These are phyloP conservation scores for Schwanniomyces polymorphus DNA, from an alignment of 805 yeast species.

Conservation along the genomic window DNA sequence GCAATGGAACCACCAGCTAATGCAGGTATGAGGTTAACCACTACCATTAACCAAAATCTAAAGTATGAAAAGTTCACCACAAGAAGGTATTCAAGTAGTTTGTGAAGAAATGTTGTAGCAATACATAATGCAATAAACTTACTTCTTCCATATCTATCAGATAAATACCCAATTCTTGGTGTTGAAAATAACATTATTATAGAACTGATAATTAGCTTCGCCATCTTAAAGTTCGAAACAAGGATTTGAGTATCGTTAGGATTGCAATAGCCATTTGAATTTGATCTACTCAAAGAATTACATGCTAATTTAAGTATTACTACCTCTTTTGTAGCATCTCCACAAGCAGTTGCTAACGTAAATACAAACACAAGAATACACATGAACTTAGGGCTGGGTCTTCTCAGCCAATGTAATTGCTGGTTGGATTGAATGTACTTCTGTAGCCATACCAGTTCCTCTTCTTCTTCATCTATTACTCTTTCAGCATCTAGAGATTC, in stretches of 20 bases:
- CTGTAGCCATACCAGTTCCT: slow-evolving; percentile 49
- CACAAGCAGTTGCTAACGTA: slow-evolving; percentile 40
- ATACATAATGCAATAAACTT: slow-evolving; percentile 20
- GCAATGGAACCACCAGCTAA: slow-evolving; percentile 65
- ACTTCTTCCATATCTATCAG: slow-evolving; percentile 40
- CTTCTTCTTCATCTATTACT: slow-evolving; percentile 31
- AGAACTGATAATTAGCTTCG: slow-evolving; percentile 41
- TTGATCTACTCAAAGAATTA: slow-evolving; percentile 13
- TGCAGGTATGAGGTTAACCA: slow-evolving; percentile 46
- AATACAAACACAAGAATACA: slow-evolving; percentile 41
- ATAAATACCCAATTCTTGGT: slow-evolving; percentile 46
- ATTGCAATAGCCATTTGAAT: slow-evolving; percentile 19
- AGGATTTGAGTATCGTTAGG: slow-evolving; percentile 34
- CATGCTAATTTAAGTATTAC: slow-evolving; percentile 30
- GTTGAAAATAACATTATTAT: slow-evolving; percentile 50
- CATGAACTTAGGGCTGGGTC: slow-evolving; percentile 56
- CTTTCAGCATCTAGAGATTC: slow-evolving; percentile 24
- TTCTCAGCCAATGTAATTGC: slow-evolving; percentile 48
- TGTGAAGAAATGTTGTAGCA: slow-evolving; percentile 18
- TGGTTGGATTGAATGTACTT: slow-evolving; percentile 48
- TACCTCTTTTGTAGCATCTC: slow-evolving; percentile 43
- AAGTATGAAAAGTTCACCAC: slow-evolving; percentile 27
- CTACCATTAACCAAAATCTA: slow-evolving; percentile 36
- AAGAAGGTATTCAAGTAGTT: slow-evolving; percentile 18
- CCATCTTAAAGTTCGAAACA: slow-evolving; percentile 51